Evolutionary conservation across 1,139 yeast genomes (phyloP), one percentile per base, ranked within the genome.

Genomic region (Yamadazyma sp.): DNA sequence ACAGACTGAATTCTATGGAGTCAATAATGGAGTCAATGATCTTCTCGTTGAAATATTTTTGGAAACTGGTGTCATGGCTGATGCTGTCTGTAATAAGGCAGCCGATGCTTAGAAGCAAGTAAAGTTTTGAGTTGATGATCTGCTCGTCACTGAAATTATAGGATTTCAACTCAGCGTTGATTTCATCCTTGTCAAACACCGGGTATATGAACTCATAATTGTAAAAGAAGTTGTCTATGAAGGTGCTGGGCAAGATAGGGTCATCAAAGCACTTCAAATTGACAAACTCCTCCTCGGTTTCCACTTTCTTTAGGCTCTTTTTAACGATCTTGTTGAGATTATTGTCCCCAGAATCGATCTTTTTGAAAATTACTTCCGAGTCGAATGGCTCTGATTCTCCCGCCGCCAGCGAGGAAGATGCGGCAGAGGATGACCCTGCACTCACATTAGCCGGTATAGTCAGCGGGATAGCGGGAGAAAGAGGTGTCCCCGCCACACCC

Each of bases 91-190:
- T 57, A 4, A 69, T 53, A 16, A 67, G 47, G 43, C 74, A 64
- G 3, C 77, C 77, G 23, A 68, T 64, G 40, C 69, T 61, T 56
- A 71, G 50, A 18, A 71, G 51, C 39, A 71, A 48, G 49, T 69
- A 71, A 15, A 64, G 49, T 43, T 68, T 73, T 39, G 69, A 51
- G 44, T 62, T 63, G 15, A 71, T 61, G 34, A 71, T 66, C 11
- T 67, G 54, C 43, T 71, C 76, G 32, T 55, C 54, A 14, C 49
- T 43, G 44, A 71, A 70, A 34, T 66, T 60, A 16, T 66, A 54
- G 10, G 50, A 47, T 4, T 49, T 45, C 37, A 69, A 51, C 23
- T 51, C 50, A 7, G 39, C 43, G 36, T 60, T 28, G 33, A 65
- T 54, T 15, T 37, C 43, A 5, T 44, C 48, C 39, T 56, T 58